Evolutionary conservation across 768 basidiomycete species (phyloP).

Genomic region (Suillus variegatus): DNA sequence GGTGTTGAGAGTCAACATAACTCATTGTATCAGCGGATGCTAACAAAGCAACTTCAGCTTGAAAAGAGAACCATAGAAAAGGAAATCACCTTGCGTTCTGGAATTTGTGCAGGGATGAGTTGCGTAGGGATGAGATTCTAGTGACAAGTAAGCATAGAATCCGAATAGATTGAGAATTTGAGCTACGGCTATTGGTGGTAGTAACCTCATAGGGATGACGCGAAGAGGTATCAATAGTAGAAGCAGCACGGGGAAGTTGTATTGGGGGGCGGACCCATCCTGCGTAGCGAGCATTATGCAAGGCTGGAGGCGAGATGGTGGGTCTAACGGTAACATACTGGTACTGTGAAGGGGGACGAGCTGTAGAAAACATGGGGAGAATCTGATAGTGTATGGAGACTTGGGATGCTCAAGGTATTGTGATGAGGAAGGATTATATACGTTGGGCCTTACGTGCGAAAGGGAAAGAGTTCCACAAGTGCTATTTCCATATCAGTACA

Average conservation of each 20-base stretch:
- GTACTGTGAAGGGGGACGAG: neutral
- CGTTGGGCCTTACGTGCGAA: too few species aligned
- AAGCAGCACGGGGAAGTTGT: neutral
- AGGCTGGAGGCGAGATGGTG: neutral
- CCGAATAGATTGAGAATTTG: neutral
- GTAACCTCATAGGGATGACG: neutral
- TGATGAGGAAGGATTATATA: too few species aligned
- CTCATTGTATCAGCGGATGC: neutral
- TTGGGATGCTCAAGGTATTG: neutral
- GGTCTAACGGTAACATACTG: neutral
- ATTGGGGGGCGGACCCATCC: neutral
- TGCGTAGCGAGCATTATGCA: slow-evolving; percentile 2
- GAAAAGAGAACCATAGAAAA: neutral
- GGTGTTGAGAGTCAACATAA: neutral
- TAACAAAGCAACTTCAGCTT: neutral
- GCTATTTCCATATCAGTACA: too few species aligned
- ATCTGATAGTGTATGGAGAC: neutral
- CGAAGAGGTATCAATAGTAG: neutral
- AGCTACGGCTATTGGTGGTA: neutral
- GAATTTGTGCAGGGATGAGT: neutral
- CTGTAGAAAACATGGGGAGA: neutral
- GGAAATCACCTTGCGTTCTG: neutral
- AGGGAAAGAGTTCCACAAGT: too few species aligned
- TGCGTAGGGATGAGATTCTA: neutral
- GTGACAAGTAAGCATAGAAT: neutral